Base-by-base conservation (phyloP, 306 rosid species). In the Urtica urens region DNA sequence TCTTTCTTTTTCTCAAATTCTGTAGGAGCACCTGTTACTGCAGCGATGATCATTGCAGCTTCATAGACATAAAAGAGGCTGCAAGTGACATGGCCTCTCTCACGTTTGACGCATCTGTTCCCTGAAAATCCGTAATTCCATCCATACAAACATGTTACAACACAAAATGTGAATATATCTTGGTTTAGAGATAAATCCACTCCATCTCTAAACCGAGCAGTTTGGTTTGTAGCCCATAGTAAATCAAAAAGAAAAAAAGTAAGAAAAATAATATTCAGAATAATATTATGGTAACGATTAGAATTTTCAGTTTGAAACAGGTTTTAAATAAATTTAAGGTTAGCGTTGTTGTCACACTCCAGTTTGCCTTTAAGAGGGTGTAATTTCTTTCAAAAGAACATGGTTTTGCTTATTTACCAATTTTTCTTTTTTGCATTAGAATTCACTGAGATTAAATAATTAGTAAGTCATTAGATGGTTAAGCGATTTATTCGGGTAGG, bases 61-160 rank as follows among this genome's bases (percentile, higher is more conserved):
- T 85, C 73, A 85, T 38, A 0, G 76, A 70, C 6, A 95, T 95
- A 63, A 90, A 79, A 18, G 64, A 44, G 26, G 72, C 57, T 3
- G 95, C 99, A 45, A 85, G 72, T 43, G 71, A 73, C 39, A 90
- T 73, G 3, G 94, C 94, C 74, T 85, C 99, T 2, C 72, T 64
- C 51, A 90, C 47, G 0, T 48, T 75, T 14, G 92, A 71, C 31
- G 94, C 94, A 55, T 90, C 93, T 8, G 80, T 82, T 44, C 99
- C 99, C 99, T 90, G 95, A 17, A 65, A 67, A 29, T 2, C 10
- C n/a, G 27, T 19, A 20, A 33, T 10, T 4, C 35, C 63, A 23
- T 7, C 12, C 25, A 31, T 23, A 33, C 30, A 58, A 58, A 40
- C 24, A 19, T 14, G 35, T 7, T 18, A 18, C 0, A 22, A 4